Conservation (phyloP, 495 filamentous ascomycete genomes). For the Neurospora pannonica region DNA sequence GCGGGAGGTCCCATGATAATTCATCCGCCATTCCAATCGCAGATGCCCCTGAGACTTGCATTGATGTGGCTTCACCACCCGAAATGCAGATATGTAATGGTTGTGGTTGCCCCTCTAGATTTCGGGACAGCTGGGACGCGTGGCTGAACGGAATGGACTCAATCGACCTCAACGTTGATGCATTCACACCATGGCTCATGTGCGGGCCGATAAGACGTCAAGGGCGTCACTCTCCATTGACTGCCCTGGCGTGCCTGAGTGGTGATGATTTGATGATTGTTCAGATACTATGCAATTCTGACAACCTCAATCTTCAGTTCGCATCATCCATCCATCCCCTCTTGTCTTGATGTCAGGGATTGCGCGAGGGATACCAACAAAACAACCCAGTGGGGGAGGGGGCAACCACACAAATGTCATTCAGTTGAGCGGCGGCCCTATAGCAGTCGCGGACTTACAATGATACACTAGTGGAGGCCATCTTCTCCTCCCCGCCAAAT, state of each 20-base stretch:
- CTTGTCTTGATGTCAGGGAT: neutral
- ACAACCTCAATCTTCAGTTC: neutral
- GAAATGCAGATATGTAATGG: neutral
- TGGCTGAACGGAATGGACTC: neutral
- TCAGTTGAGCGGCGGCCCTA: neutral
- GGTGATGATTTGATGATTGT: neutral
- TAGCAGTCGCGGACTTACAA: neutral
- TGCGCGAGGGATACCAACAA: neutral
- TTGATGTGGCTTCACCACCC: neutral
- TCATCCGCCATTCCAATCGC: neutral
- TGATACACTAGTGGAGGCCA: neutral
- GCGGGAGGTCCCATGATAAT: neutral
- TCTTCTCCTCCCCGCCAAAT: neutral
- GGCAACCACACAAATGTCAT: neutral
- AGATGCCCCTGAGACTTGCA: neutral
- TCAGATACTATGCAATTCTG: neutral
- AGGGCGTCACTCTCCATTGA: neutral
- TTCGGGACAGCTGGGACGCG: neutral
- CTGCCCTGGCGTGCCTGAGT: neutral
- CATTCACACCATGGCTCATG: neutral
- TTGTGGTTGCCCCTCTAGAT: neutral
- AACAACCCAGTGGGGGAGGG: neutral
- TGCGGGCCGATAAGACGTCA: neutral
- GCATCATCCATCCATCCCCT: too few relatives aligned
- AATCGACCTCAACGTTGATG: neutral